Percentiles rank a stretch among this genome's conserved stretches.
These are phyloP conservation scores for Schizophyllum amplum DNA, from an alignment of 1,284 basidiomycete species.

Conservation along the genomic window DNA sequence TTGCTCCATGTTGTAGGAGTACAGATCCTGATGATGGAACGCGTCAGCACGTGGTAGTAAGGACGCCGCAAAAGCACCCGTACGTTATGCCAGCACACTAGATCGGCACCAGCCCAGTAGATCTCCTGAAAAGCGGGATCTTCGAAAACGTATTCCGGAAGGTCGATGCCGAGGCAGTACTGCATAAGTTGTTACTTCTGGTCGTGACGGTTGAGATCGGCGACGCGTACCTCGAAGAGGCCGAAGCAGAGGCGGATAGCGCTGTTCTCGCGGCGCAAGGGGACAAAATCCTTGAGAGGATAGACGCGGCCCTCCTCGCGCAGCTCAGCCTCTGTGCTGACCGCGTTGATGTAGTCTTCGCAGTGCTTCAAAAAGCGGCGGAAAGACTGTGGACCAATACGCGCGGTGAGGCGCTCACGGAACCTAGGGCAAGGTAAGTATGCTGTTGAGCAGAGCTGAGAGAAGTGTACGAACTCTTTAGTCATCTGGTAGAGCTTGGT, in stretches of 20 bases:
- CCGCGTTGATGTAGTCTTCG: conserved; percentile 12
- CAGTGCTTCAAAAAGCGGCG: conserved; percentile 15
- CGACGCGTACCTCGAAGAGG: conserved; percentile 10
- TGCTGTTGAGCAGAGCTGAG: neutral
- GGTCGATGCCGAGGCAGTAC: conserved; percentile 18
- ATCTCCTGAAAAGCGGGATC: conserved; percentile 16
- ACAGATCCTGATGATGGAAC: conserved; percentile 16
- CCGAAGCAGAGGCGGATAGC: conserved; percentile 17
- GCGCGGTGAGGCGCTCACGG: conserved; percentile 2
- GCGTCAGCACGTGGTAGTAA: neutral
- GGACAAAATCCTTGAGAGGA: conserved; percentile 10
- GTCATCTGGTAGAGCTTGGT: conserved; percentile 3
- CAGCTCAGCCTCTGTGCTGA: conserved; percentile 3
- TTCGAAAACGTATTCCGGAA: conserved; percentile 19
- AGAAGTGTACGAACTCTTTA: conserved; percentile 1
- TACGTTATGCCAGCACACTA: conserved; percentile 20
- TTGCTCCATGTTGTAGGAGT: conserved; percentile 22
- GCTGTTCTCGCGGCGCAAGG: conserved; percentile 18
- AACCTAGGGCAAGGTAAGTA: conserved; percentile 1
- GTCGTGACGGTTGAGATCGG: neutral
- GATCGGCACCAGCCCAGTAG: conserved; percentile 17
- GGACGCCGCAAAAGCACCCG: conserved; percentile 1
- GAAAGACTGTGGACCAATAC: conserved; percentile 3
- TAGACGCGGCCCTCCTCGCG: conserved; percentile 5
- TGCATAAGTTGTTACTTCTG: neutral